These are phyloP conservation scores for Aspergillus niger DNA, from an alignment of 2,329 filamentous ascomycete species.

Conservation along the genomic window DNA sequence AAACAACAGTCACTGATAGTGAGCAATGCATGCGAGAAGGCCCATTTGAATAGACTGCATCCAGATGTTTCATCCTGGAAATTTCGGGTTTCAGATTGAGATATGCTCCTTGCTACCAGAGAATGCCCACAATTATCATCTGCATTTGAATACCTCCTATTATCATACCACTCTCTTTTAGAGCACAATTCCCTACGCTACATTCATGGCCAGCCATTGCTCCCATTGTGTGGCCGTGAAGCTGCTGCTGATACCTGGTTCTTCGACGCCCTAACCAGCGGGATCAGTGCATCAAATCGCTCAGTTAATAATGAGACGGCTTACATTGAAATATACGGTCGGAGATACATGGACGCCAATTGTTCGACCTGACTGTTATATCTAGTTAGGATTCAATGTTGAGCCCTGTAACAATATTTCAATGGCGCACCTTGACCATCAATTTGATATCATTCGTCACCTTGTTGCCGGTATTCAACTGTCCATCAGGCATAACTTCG, in stretches of 20 bases:
- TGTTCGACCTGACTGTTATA: slow-evolving; percentile 60
- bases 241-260: slow-evolving; percentile 73
- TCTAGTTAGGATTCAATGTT: slow-evolving; percentile 20
- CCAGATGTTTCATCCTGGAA: slow-evolving; percentile 29
- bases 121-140: slow-evolving; percentile 18
- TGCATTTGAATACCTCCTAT: slow-evolving; percentile 10
- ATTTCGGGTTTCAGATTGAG: slow-evolving; percentile 29
- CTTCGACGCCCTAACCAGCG: slow-evolving; percentile 63
- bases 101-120: slow-evolving; percentile 28
- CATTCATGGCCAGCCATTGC: slow-evolving; percentile 73
- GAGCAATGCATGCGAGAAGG: slow-evolving; percentile 11
- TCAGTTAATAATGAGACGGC: slow-evolving; percentile 13
- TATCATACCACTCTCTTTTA: slow-evolving; percentile 4
- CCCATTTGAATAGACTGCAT: slow-evolving; percentile 20
- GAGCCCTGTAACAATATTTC: slow-evolving; percentile 3
- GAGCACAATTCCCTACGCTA: slow-evolving; percentile 45
- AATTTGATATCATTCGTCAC: slow-evolving; percentile 85
- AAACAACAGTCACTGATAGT: slow-evolving; percentile 5
- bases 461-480: slow-evolving; percentile 75
- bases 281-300: slow-evolving; percentile 25
- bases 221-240: slow-evolving; percentile 83
- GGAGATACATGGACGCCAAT: slow-evolving; percentile 88
- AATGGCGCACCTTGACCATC: slow-evolving; percentile 66
- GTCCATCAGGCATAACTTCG: slow-evolving; percentile 66
- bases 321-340: slow-evolving; percentile 79